Conservation (phyloP, 345 rosid species). For the Raphanus sativus region DNA sequence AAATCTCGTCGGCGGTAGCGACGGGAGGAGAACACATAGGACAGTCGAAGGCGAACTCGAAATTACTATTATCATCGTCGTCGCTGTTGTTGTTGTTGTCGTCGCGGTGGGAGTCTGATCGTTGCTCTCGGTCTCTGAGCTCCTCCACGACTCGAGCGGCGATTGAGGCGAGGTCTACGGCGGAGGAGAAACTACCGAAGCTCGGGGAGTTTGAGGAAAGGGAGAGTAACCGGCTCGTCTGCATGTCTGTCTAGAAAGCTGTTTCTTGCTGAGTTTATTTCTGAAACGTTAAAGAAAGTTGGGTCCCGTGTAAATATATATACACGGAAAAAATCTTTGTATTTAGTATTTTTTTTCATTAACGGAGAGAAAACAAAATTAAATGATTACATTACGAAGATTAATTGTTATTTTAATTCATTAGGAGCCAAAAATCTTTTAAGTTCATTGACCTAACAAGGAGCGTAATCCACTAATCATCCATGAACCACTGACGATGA, state of each 20-base stretch:
- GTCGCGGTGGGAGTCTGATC: constrained; percentile 10
- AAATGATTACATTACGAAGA: constrained; percentile 6
- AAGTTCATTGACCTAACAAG: not conserved
- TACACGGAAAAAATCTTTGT: not conserved
- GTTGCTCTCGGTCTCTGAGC: constrained; percentile 32
- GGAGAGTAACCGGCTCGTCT: constrained; percentile 45
- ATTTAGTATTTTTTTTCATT: not conserved
- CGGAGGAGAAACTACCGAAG: constrained; percentile 42
- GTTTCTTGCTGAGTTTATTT: not conserved
- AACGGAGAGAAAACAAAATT: constrained; percentile 12
- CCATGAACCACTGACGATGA: constrained; percentile 6
- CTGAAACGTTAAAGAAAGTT: not conserved
- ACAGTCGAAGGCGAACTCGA: constrained; percentile 54
- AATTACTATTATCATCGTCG: constrained; percentile 23
- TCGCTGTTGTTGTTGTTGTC: not conserved
- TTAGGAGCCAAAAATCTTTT: constrained; percentile 19
- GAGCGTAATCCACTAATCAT: constrained; percentile 18
- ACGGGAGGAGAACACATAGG: constrained; percentile 37
- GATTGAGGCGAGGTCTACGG: constrained; percentile 49
- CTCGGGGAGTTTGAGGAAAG: constrained; percentile 48
- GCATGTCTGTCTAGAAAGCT: constrained; percentile 33
- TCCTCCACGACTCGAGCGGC: constrained; percentile 53
- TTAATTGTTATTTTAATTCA: constrained; percentile 8
- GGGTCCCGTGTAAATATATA: constrained; percentile 24
- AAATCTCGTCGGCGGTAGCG: constrained; percentile 62